phyloP scores from a whole-genome alignment of 768 basidiomycete species.

The Coprinopsis marcescibilis region DNA sequence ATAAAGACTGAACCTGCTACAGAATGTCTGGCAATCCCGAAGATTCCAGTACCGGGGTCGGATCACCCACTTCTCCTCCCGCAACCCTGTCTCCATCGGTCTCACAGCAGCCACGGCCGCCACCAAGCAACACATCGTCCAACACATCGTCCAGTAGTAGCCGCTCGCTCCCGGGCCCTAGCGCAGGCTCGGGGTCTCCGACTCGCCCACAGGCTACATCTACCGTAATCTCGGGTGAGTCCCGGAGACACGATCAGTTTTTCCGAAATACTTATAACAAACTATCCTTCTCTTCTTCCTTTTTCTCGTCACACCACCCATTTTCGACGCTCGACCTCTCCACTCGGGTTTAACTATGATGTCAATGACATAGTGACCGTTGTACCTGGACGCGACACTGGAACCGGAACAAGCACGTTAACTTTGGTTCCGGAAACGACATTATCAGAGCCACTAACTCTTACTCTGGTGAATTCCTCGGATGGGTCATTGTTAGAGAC shows the following conservation, averaged over 20 bases:
- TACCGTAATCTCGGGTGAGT: conserved; percentile 13
- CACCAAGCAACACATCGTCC: not conserved
- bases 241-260: conserved; percentile 1
- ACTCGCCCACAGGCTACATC: not conserved
- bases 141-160: not conserved
- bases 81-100: not conserved
- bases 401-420: not conserved
- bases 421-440: conserved; percentile 30
- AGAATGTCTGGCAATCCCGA: no score
- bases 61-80: not conserved
- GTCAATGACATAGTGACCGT: not conserved
- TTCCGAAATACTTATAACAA: not conserved
- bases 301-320: conserved; percentile 19
- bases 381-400: not conserved
- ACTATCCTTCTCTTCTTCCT: conserved; percentile 21
- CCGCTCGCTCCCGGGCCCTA: not conserved
- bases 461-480: conserved; percentile 25
- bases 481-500: conserved; percentile 33
- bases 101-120: not conserved
- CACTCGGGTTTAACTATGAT: not conserved
- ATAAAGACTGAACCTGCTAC: no score
- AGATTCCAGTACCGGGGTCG: no score
- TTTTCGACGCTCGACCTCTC: not conserved
- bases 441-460: conserved; percentile 37
- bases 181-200: not conserved